These are phyloP conservation scores for Mentha longifolia DNA, from an alignment of 257 asterid species.

Conservation along the genomic window DNA sequence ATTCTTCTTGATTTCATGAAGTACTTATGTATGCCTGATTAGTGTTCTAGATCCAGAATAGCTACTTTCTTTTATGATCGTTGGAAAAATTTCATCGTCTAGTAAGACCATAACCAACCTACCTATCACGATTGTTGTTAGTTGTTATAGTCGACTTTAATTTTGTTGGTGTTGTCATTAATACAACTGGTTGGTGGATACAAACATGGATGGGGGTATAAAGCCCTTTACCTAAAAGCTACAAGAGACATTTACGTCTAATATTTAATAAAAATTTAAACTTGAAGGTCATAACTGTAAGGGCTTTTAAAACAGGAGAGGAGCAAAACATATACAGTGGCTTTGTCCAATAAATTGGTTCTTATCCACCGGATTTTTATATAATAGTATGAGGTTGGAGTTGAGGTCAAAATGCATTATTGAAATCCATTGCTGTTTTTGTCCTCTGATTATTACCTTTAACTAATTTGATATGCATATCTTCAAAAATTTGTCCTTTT, in stretches of 20 bases:
- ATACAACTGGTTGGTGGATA: constrained; percentile 35
- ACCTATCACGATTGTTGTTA: constrained; percentile 23
- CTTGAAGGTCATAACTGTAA: constrained; percentile 11
- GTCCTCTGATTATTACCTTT: neutral
- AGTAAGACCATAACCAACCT: constrained; percentile 10
- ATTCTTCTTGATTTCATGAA: constrained; percentile 1
- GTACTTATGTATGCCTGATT: constrained; percentile 1
- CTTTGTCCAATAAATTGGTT: neutral
- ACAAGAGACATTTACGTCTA: constrained; percentile 17
- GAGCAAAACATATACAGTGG: neutral
- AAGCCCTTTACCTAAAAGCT: constrained; percentile 29
- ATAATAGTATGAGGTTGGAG: neutral
- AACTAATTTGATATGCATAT: constrained; percentile 13
- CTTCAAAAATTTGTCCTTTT: neutral
- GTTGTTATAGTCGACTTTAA: neutral
- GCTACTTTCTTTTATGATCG: neutral
- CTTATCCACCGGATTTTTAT: neutral
- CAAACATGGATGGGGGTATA: neutral
- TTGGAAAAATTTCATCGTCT: neutral
- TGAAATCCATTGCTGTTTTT: neutral
- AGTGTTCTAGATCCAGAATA: neutral
- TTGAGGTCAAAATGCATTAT: neutral
- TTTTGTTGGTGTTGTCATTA: constrained; percentile 16
- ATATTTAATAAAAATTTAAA: constrained; percentile 3
- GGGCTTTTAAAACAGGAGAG: neutral